Conservation (phyloP, 208 protist genomes). For the Acanthamoeba triangularis region DNA sequence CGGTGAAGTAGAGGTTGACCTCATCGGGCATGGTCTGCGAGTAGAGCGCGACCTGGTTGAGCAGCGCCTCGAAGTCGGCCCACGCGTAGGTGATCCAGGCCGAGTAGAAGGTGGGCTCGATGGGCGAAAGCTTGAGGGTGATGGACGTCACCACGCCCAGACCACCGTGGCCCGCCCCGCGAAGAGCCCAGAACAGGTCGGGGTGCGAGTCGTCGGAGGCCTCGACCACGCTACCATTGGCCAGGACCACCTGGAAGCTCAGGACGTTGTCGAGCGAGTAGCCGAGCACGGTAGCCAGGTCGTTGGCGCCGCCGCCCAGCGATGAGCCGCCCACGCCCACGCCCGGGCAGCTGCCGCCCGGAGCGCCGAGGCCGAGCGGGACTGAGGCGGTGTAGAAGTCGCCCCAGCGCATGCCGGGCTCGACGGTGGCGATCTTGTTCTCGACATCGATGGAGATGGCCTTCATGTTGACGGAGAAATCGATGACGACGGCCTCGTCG, state of each 20-base stretch:
- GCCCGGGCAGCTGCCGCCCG: constrained; percentile 81
- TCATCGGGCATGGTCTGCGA: constrained; percentile 78
- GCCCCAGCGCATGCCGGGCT: constrained; percentile 80
- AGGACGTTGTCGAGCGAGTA: constrained; percentile 78
- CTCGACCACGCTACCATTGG: constrained; percentile 73
- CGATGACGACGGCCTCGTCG: constrained; percentile 75
- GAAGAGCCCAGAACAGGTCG: constrained; percentile 82
- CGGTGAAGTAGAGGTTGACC: constrained; percentile 83
- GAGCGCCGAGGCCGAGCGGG: constrained; percentile 28
- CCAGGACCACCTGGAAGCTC: constrained; percentile 78
- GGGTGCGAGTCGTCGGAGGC: background rate
- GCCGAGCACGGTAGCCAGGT: constrained; percentile 75
- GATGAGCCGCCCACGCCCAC: constrained; percentile 79
- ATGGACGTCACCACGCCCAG: constrained; percentile 82
- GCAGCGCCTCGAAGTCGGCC: constrained; percentile 76
- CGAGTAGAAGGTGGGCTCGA: constrained; percentile 75
- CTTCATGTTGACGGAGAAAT: constrained; percentile 78
- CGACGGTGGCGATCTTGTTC: background rate
- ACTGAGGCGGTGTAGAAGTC: constrained; percentile 74
- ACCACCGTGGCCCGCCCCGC: constrained; percentile 79
- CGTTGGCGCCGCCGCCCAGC: constrained; percentile 79
- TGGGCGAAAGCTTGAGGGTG: constrained; percentile 49
- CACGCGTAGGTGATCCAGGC: constrained; percentile 72
- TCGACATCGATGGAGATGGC: background rate
- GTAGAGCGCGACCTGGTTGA: constrained; percentile 33